Percentiles rank a stretch among this genome's conserved stretches.
Conservation (phyloP, 148 eudicot genomes). For the Vaccinium darrowii region DNA sequence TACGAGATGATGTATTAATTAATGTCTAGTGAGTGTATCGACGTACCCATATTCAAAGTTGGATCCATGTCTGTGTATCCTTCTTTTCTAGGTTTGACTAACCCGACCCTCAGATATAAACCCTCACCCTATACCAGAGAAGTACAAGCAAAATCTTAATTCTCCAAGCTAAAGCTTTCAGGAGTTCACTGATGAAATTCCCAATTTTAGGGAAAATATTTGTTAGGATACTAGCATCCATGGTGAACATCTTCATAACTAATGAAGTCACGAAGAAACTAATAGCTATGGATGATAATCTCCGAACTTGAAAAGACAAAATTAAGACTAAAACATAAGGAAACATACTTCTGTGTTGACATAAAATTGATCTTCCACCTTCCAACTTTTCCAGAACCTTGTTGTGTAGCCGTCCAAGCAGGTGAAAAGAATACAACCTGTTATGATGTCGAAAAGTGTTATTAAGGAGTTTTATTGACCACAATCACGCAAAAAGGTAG, state of each 20-base stretch:
- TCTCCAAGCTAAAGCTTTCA: neutral
- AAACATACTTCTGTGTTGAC: slow-evolving; percentile 81
- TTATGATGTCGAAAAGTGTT: neutral
- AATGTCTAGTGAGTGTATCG: neutral
- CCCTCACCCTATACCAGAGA: neutral
- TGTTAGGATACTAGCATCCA: neutral
- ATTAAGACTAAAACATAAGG: slow-evolving; percentile 2
- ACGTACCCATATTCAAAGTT: neutral
- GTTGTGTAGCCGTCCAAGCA: slow-evolving; percentile 85
- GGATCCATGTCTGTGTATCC: neutral
- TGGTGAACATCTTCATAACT: neutral
- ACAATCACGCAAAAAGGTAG: neutral
- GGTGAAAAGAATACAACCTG: slow-evolving; percentile 91
- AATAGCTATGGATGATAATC: neutral
- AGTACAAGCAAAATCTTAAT: neutral
- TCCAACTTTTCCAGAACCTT: slow-evolving; percentile 94
- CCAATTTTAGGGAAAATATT: neutral
- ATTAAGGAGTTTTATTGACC: slow-evolving; percentile 1
- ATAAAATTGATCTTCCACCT: slow-evolving; percentile 89
- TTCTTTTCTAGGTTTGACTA: neutral
- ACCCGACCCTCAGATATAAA: neutral
- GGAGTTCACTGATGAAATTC: neutral
- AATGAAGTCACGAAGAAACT: neutral
- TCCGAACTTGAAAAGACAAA: neutral
- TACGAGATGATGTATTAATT: neutral